These are phyloP conservation scores for Neonectria ditissima DNA, from an alignment of 2,329 filamentous ascomycete species.

Conservation along the genomic window DNA sequence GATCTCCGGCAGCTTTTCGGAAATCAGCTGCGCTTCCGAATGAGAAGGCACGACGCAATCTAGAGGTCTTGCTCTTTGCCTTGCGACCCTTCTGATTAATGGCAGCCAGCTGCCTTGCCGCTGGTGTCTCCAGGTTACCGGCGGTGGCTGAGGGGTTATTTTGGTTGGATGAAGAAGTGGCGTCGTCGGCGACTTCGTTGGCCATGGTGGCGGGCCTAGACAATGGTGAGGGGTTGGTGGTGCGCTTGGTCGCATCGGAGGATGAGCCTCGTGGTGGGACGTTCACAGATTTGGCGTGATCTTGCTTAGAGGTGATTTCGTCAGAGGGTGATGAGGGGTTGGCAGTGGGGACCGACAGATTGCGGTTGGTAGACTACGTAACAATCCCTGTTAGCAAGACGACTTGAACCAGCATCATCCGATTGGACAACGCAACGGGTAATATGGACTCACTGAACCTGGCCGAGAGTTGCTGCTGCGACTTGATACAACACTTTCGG, in stretches of 20 bases:
- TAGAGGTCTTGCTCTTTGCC: constrained; percentile 85
- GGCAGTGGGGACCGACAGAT: constrained; percentile 62
- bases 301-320: constrained; percentile 61
- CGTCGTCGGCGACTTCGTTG: constrained; percentile 61
- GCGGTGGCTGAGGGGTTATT: constrained; percentile 47
- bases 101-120: constrained; percentile 87
- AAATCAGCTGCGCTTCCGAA: constrained; percentile 97
- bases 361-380: constrained; percentile 71
- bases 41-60: constrained; percentile 91
- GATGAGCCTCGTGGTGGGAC: constrained; percentile 73
- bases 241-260: constrained; percentile 74
- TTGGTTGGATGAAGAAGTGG: constrained; percentile 51
- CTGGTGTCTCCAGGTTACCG: constrained; percentile 70
- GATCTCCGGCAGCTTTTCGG: constrained; percentile 76
- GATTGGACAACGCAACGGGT: constrained; percentile 58
- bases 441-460: constrained; percentile 70
- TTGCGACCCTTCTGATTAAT: constrained; percentile 84
- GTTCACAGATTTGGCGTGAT: constrained; percentile 67
- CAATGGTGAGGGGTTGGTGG: constrained; percentile 76
- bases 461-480: constrained; percentile 71
- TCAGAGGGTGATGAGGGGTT: constrained; percentile 66
- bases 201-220: constrained; percentile 77
- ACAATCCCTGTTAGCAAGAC: constrained; percentile 61
- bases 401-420: constrained; percentile 49
- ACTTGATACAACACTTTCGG: constrained; percentile 72